phyloP scores from a whole-genome alignment of 306 rosid species.

The Geum urbanum region DNA sequence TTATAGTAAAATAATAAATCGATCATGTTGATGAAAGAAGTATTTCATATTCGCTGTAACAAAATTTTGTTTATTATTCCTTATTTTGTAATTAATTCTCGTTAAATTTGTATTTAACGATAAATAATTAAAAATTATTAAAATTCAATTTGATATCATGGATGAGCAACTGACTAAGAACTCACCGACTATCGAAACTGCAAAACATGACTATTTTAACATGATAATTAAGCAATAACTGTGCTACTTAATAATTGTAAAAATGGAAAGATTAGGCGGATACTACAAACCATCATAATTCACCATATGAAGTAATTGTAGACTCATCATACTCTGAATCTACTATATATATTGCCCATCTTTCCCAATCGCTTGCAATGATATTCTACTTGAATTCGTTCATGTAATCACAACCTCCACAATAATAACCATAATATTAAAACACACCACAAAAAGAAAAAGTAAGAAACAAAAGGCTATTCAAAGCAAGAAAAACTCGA shows the following conservation, averaged over 20 bases:
- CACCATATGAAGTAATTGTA: constrained; percentile 18
- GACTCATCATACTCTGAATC: constrained; percentile 23
- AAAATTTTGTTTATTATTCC: background rate
- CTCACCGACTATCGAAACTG: no score
- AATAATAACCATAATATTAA: constrained; percentile 32
- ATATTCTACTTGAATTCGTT: constrained; percentile 53
- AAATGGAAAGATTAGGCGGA: background rate
- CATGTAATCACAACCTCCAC: constrained; percentile 38
- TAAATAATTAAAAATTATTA: no score
- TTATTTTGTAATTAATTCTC: background rate
- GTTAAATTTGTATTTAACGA: no score
- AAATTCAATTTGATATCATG: no score
- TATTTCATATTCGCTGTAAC: background rate
- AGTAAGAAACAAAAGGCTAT: constrained; percentile 9
- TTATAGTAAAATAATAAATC: background rate
- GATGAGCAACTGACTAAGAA: no score
- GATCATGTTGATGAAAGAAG: background rate
- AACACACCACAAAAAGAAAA: constrained; percentile 13
- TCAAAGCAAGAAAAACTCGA: constrained; percentile 16
- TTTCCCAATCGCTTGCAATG: constrained; percentile 41
- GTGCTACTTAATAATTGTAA: background rate
- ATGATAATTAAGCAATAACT: background rate
- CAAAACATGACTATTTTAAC: background rate
- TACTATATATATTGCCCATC: constrained; percentile 31
- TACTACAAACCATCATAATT: constrained; percentile 14